Conservation (phyloP, 352 stramenopile species). For the Pythium folliculosum region DNA sequence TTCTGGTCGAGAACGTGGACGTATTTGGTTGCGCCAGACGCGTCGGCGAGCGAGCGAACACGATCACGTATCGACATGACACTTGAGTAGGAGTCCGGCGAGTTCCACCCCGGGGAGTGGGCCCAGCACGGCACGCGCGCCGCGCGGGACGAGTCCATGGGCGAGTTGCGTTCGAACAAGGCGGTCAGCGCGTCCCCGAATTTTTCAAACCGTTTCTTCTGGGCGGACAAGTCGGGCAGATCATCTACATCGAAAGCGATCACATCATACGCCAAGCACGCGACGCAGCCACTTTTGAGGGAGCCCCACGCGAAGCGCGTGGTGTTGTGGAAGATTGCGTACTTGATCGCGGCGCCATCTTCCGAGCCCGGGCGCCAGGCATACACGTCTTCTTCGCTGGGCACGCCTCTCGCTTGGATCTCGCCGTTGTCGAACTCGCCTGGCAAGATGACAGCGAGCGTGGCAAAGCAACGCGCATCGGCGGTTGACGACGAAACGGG, state of each 20-base stretch:
- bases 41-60: too few species aligned
- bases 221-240: too few species aligned
- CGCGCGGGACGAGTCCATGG: too few species aligned
- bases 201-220: too few species aligned
- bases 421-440: neutral
- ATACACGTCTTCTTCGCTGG: neutral
- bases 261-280: neutral
- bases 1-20: neutral
- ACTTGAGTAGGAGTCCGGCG: too few species aligned
- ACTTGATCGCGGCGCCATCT: neutral
- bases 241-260: neutral
- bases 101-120: too few species aligned
- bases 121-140: too few species aligned
- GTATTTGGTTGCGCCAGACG: neutral
- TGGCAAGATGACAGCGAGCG: neutral
- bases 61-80: too few species aligned
- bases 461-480: neutral
- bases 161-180: too few species aligned
- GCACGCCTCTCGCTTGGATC: too few species aligned
- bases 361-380: neutral
- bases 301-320: neutral
- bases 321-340: neutral
- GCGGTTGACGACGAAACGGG: too few species aligned
- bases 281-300: neutral
- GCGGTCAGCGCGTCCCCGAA: too few species aligned